Evolutionary conservation across 768 basidiomycete genomes (phyloP), one percentile per base, ranked within the genome.

Genomic region (Suillus sp.): DNA sequence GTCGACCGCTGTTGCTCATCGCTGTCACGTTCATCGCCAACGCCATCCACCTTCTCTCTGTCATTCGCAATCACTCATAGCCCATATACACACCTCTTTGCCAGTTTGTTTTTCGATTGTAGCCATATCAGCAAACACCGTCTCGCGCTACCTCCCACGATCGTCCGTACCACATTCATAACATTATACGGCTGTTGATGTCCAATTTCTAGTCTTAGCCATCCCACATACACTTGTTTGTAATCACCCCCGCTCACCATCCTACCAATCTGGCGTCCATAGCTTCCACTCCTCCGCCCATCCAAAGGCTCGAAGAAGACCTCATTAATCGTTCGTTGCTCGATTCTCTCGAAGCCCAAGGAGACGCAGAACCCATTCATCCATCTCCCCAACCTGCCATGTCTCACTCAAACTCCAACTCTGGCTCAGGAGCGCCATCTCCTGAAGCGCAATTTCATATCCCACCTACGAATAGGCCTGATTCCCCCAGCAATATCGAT

Each of bases 291-390:
- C 66, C 73, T 70, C 68, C 65, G 67, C 66, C 59, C 50, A 40
- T 37, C 56, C 79, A 77, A 70, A 79, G 78, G 69, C 68, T 74
- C 38, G 73, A 77, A 70, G 92, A 93, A 84, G 91, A 90, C 77
- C 87, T 88, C 71, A 92, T 93, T 74, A 93, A 93, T 80, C 88
- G 88, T 74, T 92, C 91, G 61, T 83, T 93, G 63, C 79, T 93
- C 68, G 92, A 91, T 76, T 90, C 88, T 47, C 84, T 94, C 72
- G 87, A 93, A 84, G 90, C 88, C 61, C 87, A 91, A 77, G 91
- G 88, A 58, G 91, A 93, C 84, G 84, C 90, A 62, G 91, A 92
- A 75, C 90, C 89, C 54, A 72, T 81, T 62, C 81, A 59, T 38
- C 40, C 70, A 20, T 32, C 67, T 35, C 67, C 67, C 18, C 83